Evolutionary conservation across 768 basidiomycete genomes (phyloP).

Genomic region (Russula dissimulans): DNA sequence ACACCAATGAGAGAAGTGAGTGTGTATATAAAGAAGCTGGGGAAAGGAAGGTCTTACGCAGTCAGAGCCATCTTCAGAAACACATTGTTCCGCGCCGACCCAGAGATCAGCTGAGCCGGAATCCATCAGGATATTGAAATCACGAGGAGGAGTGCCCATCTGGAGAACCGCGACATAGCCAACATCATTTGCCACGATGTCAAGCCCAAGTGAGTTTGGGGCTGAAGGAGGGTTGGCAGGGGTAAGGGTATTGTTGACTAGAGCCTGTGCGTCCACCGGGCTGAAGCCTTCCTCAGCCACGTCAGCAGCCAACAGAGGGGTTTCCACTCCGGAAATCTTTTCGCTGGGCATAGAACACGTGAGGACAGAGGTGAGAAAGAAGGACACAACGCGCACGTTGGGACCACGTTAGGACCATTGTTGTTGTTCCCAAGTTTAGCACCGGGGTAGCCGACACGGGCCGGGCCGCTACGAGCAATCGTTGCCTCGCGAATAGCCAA

Average conservation of each 20-base stretch:
- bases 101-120: constrained; percentile 40
- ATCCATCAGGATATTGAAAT: constrained; percentile 39
- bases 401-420: constrained; percentile 15
- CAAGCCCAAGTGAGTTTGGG: constrained; percentile 52
- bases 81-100: constrained; percentile 32
- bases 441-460: not conserved
- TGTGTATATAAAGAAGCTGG: too few species aligned
- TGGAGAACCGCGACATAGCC: constrained; percentile 40
- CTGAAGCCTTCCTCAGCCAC: constrained; percentile 27
- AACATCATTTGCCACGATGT: constrained; percentile 55
- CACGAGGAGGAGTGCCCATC: constrained; percentile 36
- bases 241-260: constrained; percentile 33
- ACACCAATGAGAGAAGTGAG: not conserved
- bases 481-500: constrained; percentile 33
- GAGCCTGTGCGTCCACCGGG: constrained; percentile 30
- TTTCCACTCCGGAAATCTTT: constrained; percentile 4
- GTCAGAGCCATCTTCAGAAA: constrained; percentile 25
- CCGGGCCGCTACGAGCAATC: not conserved
- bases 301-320: constrained; percentile 14
- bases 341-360: not conserved
- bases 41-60: constrained; percentile 30
- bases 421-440: constrained; percentile 15
- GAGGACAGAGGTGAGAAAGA: not conserved
- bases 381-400: not conserved
- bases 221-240: constrained; percentile 33